Base-by-base conservation (phyloP, 352 stramenopile genomes). In the Globisporangium uncinulatum region DNA sequence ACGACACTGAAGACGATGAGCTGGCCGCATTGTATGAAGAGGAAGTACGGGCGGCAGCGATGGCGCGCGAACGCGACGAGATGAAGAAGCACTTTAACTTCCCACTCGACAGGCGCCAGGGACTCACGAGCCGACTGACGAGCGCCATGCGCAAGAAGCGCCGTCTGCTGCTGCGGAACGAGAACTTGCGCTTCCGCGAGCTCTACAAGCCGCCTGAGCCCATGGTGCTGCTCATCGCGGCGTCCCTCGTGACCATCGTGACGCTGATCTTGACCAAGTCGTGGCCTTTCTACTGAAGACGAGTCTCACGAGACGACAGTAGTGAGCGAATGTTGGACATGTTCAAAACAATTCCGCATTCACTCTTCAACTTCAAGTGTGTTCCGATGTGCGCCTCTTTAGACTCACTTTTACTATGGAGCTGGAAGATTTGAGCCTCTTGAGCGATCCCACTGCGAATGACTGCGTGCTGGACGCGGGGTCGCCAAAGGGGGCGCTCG, bases 141-240 rank as follows among this genome's bases (percentile, higher is more conserved):
- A 66, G 66, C 32, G 62, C 74, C 3, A 76, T 91, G 70, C 68
- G 68, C 34, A 70, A 74, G 50, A 89, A 89, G 57, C 73, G 77
- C 34, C 79, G 74, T 6, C 66, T 89, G 69, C 62, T 89, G 51
- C 66, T 71, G 56, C 74, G 70, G 61, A 87, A 82, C 50, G 73
- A 90, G 61, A 90, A 89, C 58, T 56, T 92, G 53, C 83, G 78
- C 57, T 90, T 91, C 57, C 79, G 78, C 6, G 78, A 90, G 51
- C 61, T 92, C 8, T 89, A 90, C 69, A 74, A 73, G 44, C 61
- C 79, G 3, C 83, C 83, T 0, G 83, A 92, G 63, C 77, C 76
- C 9, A 72, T 77, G 36, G 83, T 86, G 51, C 50, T 92, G 55
- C n/a, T 87, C 34, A 67, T 75, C 6, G 72, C 78, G 14, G 39